Conservation (phyloP, 768 basidiomycete genomes). For the Fistulinella prunicolor region DNA sequence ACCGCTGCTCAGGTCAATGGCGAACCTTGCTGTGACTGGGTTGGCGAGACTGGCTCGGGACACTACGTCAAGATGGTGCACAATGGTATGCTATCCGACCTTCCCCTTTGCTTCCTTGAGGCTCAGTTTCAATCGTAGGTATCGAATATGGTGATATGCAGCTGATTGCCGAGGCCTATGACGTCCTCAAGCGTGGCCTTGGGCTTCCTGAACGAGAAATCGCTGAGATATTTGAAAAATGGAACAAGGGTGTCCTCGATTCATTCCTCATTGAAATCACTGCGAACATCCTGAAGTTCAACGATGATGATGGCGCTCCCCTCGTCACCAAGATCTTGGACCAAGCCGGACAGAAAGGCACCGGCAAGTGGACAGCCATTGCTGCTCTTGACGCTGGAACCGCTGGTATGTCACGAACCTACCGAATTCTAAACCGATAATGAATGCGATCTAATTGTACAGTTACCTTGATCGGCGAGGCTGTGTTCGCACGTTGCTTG, state of each 20-base stretch:
- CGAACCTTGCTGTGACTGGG: conserved; percentile 99
- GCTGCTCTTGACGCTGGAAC: conserved; percentile 91
- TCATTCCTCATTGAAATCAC: conserved; percentile 99
- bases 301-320: conserved; percentile 91
- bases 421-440: conserved; percentile 6
- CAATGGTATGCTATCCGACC: conserved; percentile 61
- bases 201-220: conserved; percentile 86
- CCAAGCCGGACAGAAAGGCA: conserved; percentile 97
- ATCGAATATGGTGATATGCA: conserved; percentile 99
- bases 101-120: background rate
- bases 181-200: conserved; percentile 96
- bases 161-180: conserved; percentile 97
- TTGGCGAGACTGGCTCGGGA: conserved; percentile 91
- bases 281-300: conserved; percentile 93
- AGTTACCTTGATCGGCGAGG: conserved; percentile 99
- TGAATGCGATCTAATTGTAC: conserved; percentile 12
- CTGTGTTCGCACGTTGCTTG: conserved; percentile 97
- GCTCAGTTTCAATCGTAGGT: conserved; percentile 46
- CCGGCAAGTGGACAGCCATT: conserved; percentile 99
- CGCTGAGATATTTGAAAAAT: conserved; percentile 86
- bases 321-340: conserved; percentile 94
- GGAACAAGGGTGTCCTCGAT: conserved; percentile 99
- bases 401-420: conserved; percentile 53
- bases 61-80: conserved; percentile 99
- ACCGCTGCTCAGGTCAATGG: conserved; percentile 93